A percentile compares a stretch with the other conserved stretches of the same genome.
Conservation (phyloP, 805 yeast species). For the Babjeviella inositovora region DNA sequence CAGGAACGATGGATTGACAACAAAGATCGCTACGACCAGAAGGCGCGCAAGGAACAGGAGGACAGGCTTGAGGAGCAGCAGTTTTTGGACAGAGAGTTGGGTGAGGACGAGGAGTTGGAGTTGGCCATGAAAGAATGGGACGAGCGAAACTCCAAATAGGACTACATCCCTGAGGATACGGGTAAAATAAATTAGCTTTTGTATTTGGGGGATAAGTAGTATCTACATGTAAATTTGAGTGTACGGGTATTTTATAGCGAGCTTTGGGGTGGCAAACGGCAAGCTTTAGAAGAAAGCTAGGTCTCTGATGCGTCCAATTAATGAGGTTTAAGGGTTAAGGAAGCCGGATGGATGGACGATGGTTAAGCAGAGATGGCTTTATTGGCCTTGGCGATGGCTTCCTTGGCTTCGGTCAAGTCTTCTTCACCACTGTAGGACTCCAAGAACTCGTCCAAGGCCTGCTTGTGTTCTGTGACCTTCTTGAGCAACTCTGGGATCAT, state of each 20-base stretch:
- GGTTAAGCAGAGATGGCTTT: no score
- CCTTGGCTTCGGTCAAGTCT: constrained; percentile 11
- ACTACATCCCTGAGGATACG: no score
- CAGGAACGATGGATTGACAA: constrained; percentile 94
- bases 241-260: no score
- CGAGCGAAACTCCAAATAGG: constrained; percentile 2
- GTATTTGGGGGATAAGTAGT: no score
- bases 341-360: no score
- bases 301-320: no score
- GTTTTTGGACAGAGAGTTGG: constrained; percentile 20
- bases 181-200: no score
- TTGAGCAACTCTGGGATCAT: constrained; percentile 30
- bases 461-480: constrained; percentile 20
- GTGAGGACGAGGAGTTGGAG: constrained; percentile 64
- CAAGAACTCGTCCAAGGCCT: constrained; percentile 20
- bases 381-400: constrained; percentile 4
- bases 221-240: no score
- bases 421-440: constrained; percentile 16
- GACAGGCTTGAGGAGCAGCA: constrained; percentile 26
- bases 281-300: no score
- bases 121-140: constrained; percentile 46
- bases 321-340: no score
- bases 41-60: constrained; percentile 22
- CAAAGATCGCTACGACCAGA: constrained; percentile 60
- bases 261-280: no score